Conservation (phyloP, 1,284 basidiomycete genomes). For the Malassezia cuniculi region DNA sequence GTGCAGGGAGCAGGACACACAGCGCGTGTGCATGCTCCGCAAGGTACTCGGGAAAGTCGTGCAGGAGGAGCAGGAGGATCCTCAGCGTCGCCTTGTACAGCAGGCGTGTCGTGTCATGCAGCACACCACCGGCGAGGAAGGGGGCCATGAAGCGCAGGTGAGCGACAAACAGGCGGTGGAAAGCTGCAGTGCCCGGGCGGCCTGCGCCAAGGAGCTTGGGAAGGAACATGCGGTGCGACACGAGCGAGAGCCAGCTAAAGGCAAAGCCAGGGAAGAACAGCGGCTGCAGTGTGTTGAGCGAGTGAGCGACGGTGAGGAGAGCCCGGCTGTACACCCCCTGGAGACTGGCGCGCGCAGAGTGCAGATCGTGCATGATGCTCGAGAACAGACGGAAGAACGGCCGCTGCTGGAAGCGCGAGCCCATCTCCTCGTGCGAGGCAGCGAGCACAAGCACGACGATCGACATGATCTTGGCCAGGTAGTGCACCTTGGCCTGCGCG, state of each 20-base stretch:
- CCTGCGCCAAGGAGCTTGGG: conserved; percentile 75
- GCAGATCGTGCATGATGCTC: conserved; percentile 80
- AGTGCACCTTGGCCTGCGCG: conserved; percentile 86
- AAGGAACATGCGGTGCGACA: conserved; percentile 95
- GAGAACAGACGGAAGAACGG: conserved; percentile 99
- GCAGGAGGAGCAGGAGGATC: conserved; percentile 80
- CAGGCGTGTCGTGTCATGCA: conserved; percentile 70
- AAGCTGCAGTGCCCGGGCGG: conserved; percentile 82
- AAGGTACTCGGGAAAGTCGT: conserved; percentile 97
- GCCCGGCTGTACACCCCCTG: conserved; percentile 75
- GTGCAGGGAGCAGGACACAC: conserved; percentile 77
- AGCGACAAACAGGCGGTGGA: conserved; percentile 82
- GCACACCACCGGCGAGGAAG: conserved; percentile 69
- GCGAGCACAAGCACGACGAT: conserved; percentile 93
- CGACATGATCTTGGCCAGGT: conserved; percentile 91
- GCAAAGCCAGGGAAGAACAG: conserved; percentile 94
- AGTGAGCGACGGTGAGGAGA: conserved; percentile 75
- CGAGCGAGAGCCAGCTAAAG: conserved; percentile 92
- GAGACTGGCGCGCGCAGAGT: conserved; percentile 66
- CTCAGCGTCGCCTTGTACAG: conserved; percentile 86
- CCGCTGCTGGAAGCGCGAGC: conserved; percentile 81
- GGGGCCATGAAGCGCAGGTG: conserved; percentile 86
- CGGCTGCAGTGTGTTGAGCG: conserved; percentile 88
- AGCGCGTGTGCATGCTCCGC: conserved; percentile 92
- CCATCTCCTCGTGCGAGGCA: conserved; percentile 86